Evolutionary conservation across 345 rosid species (phyloP).

Genomic region (Eucalyptus lansdowneana): DNA sequence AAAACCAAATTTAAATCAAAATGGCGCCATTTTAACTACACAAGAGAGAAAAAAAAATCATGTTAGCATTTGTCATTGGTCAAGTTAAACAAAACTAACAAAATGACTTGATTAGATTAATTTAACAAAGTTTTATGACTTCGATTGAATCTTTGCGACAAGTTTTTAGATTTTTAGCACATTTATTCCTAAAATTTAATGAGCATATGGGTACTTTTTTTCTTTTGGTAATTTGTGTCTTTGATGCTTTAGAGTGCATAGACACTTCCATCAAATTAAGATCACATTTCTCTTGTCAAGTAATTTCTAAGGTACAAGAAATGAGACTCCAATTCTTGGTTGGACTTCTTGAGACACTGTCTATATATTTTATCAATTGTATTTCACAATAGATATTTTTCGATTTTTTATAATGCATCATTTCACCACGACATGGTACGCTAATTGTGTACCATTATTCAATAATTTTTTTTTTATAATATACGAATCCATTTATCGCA

Average conservation of each 20-base stretch:
- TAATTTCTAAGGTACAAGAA: neutral
- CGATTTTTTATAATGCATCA: neutral
- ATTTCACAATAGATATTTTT: neutral
- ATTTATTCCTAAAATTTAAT: no score
- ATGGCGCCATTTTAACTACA: no score
- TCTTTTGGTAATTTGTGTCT: neutral
- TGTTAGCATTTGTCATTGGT: no score
- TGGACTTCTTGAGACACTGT: accelerated
- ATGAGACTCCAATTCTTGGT: neutral
- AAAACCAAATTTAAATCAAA: no score
- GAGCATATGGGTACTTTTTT: neutral
- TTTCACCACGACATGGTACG: neutral
- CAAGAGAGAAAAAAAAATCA: no score
- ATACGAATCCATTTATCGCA: neutral
- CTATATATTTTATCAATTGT: neutral
- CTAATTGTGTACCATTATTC: neutral
- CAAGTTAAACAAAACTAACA: accelerated
- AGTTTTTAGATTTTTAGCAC: accelerated
- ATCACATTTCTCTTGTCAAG: neutral
- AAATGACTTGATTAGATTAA: no score
- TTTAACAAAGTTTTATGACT: accelerated
- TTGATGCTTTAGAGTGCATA: neutral
- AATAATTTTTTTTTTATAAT: neutral
- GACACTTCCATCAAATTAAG: neutral
- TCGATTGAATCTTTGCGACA: accelerated